Conservation (phyloP, 768 basidiomycete species). For the Tricholoma terreum region DNA sequence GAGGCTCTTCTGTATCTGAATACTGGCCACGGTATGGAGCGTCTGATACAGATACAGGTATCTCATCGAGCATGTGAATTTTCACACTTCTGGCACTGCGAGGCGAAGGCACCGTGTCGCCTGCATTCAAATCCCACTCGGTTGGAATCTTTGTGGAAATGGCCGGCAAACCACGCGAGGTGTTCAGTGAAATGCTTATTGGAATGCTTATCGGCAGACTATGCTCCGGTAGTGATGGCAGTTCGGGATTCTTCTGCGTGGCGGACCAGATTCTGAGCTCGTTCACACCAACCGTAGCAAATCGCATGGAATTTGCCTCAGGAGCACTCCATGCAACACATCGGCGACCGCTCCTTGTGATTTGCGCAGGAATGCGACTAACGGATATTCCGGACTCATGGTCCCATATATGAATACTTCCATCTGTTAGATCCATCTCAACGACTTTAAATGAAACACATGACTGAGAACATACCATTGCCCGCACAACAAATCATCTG, state of each 20-base stretch:
- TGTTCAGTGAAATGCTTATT: too few relatives aligned
- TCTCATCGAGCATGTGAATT: too few relatives aligned
- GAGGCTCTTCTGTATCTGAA: too few relatives aligned
- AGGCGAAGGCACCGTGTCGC: too few relatives aligned
- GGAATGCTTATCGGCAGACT: neutral
- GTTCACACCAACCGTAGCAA: neutral
- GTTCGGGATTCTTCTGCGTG: neutral
- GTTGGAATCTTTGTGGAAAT: too few relatives aligned
- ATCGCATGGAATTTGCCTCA: neutral
- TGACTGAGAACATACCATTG: neutral
- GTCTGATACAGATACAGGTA: too few relatives aligned
- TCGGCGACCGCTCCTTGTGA: neutral
- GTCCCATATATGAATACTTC: neutral
- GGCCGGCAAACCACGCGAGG: too few relatives aligned
- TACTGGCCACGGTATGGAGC: too few relatives aligned
- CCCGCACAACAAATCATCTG: slow-evolving; percentile 1
- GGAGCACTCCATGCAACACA: neutral
- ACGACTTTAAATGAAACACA: neutral
- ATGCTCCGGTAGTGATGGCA: neutral
- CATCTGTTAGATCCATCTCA: too few relatives aligned
- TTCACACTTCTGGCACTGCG: too few relatives aligned
- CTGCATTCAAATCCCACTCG: too few relatives aligned
- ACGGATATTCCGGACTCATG: neutral
- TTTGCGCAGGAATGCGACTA: neutral
- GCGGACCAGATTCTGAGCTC: neutral